A percentile compares a stretch with the other conserved stretches of the same genome.
phyloP scores from a whole-genome alignment of 2,329 filamentous ascomycete genomes.

The Fonsecaea multimorphosa region DNA sequence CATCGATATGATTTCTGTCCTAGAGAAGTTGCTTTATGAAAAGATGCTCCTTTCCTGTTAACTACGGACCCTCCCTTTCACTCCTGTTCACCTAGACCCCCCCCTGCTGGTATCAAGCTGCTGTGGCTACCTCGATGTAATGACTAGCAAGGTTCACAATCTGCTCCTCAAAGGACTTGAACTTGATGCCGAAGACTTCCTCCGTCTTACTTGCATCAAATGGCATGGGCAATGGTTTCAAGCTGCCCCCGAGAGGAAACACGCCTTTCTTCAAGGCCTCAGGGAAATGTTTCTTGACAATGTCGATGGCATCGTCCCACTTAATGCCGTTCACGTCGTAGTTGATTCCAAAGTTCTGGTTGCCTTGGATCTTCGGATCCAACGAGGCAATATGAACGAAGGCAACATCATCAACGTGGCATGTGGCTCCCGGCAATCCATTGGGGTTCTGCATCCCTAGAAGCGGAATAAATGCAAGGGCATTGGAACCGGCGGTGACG shows the following conservation, averaged over 20 bases:
- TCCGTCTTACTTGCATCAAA: slow-evolving; percentile 50
- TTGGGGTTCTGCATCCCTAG: slow-evolving; percentile 21
- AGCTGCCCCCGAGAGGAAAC: slow-evolving; percentile 59
- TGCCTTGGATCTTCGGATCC: slow-evolving; percentile 27
- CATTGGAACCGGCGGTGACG: slow-evolving; percentile 39
- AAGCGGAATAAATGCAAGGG: slow-evolving; percentile 29
- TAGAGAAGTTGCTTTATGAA: neutral
- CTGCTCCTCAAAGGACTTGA: slow-evolving; percentile 47
- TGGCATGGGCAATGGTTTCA: slow-evolving; percentile 61
- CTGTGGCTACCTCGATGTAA: slow-evolving; percentile 27
- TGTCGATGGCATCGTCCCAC: slow-evolving; percentile 53
- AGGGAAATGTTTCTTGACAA: slow-evolving; percentile 51
- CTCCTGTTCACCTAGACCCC: neutral
- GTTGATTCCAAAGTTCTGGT: slow-evolving; percentile 33
- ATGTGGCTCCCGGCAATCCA: slow-evolving; percentile 23
- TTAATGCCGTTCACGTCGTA: slow-evolving; percentile 20
- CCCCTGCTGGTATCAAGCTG: neutral
- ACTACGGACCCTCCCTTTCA: neutral
- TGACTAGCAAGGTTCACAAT: slow-evolving; percentile 37
- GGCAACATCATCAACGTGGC: slow-evolving; percentile 44
- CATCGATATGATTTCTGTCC: neutral
- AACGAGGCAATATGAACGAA: slow-evolving; percentile 43
- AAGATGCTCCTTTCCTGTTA: neutral
- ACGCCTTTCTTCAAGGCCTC: slow-evolving; percentile 47
- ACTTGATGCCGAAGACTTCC: slow-evolving; percentile 51